Evolutionary conservation across 345 rosid species (phyloP), one percentile per base, ranked within the genome.

Genomic region (Citrus glauca): DNA sequence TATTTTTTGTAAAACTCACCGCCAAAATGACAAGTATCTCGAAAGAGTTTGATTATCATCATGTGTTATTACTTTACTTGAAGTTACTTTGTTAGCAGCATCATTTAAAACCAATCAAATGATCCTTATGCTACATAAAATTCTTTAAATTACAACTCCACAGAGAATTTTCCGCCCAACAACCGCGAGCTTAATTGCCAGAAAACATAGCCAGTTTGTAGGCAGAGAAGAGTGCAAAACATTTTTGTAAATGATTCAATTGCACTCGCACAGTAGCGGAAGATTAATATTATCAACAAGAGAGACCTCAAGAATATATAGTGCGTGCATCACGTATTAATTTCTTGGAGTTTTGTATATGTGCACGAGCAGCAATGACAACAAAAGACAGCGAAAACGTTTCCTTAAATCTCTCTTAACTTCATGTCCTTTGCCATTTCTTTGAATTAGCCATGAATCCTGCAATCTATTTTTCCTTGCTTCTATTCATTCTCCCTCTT

Each of bases 401-500:
- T 30, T 17, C 69, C 9, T 11, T 4, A 66, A 32, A 33, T 17
- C 6, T 9, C 3, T 9, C 24, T 3, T 32, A 64, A 50, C 32
- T 53, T 53, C 74, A 32, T 50, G 22, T 71, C 9, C 24, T 53
- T 20, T 8, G 32, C 42, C 17, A 3, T 17, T 35, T 66, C 27
- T 68, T n/a, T 62, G 35, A 30, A 64, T 22, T 37, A 30, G 71
- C 37, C 19, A 53, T 33, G 63, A n/a, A 32, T 40, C 33, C 37
- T 55, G 50, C 40, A 57, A 72, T 57, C 42, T 32, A 33, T 57
- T 9, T 20, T 27, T 2, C 28, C 32, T 19, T 82, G 19, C 37
- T 82, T 59, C 42, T 81, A 6, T 56, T 81, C 48, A 37, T 84
- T 66, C 42, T 78, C 27, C 79, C 85, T 37, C 38, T 32, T 64